Percentiles rank a stretch among this genome's conserved stretches.
Conservation (phyloP, 345 rosid genomes). For the Durio zibethinus region DNA sequence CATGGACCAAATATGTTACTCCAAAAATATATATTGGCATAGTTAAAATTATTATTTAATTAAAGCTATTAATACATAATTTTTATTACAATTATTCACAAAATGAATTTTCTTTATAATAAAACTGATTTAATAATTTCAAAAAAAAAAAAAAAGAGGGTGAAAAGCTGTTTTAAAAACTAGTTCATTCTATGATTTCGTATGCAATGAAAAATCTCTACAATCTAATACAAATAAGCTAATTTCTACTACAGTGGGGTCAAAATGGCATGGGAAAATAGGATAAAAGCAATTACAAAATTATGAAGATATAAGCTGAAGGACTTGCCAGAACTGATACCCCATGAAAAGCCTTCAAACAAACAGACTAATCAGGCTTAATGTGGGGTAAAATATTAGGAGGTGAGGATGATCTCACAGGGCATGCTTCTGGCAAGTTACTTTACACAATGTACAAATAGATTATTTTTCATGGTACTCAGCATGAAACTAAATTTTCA, state of each 20-base stretch:
- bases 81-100: too few species aligned
- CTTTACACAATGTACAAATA: slow-evolving; percentile 72
- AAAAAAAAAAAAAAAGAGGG: background rate
- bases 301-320: slow-evolving; percentile 17
- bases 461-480: slow-evolving; percentile 17
- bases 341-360: slow-evolving; percentile 2
- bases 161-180: background rate
- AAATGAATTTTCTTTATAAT: too few species aligned
- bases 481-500: slow-evolving; percentile 27
- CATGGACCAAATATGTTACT: too few species aligned
- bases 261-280: slow-evolving; percentile 6
- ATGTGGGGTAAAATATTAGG: slow-evolving; percentile 7
- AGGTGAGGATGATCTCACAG: slow-evolving; percentile 11
- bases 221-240: slow-evolving; percentile 21
- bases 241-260: slow-evolving; percentile 21
- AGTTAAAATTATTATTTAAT: too few species aligned
- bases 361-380: background rate
- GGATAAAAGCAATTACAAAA: slow-evolving; percentile 31
- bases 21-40: too few species aligned
- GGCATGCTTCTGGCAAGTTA: slow-evolving; percentile 30
- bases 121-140: background rate
- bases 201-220: slow-evolving; percentile 23
- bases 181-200: slow-evolving; percentile 27
- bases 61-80: too few species aligned
- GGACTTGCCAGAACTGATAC: slow-evolving; percentile 19